Base-by-base conservation (phyloP, 2,329 filamentous ascomycete species). In the Botrytis elliptica region DNA sequence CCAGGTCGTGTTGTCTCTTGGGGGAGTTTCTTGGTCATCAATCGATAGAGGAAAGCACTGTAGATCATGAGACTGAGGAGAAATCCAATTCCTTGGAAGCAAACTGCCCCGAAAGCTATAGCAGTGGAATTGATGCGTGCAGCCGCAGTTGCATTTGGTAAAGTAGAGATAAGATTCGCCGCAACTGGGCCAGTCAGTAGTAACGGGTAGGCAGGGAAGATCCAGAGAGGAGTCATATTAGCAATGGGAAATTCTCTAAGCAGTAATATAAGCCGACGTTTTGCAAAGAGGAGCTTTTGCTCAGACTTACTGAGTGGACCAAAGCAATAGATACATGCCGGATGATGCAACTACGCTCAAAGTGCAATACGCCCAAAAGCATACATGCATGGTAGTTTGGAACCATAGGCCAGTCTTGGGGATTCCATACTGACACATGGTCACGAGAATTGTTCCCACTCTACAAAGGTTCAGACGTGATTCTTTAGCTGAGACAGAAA, bases 21-120 rank as follows among this genome's bases (percentile, higher is more conserved):
- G 0, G 93, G 93, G 0, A 97, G 85, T 79, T 96, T 96, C 79
- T 95, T 92, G 0, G 93, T 95, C 93, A 96, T 96, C 42, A 97
- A 86, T 44, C 93, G 89, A 81, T 96, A 96, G 68, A 97, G 88
- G 80, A 95, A 96, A 68, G 93, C 92, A 1, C 92, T 89, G 75
- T 94, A 94, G 40, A 97, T 92, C 91, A 95, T 95, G 74, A 95
- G 87, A 66, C 85, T 85, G 64, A 89, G 87, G 3, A 89, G 82
- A 75, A 87, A 89, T 0, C 87, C 87, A 1, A 86, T 87, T 10
- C 87, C 88, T 77, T 89, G 87, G 1, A 86, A 83, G 0, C 86
- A 83, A 36, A 88, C 78, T 12, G 86, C 85, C 18, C 85, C 84
- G 22, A 88, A 80, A 0, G 86, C 84, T 60, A 89, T 84, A 1